A percentile compares a stretch with the other conserved stretches of the same genome.
Evolutionary conservation across 2,329 filamentous ascomycete species (phyloP).

Genomic region (Paramyrothecium roridum): DNA sequence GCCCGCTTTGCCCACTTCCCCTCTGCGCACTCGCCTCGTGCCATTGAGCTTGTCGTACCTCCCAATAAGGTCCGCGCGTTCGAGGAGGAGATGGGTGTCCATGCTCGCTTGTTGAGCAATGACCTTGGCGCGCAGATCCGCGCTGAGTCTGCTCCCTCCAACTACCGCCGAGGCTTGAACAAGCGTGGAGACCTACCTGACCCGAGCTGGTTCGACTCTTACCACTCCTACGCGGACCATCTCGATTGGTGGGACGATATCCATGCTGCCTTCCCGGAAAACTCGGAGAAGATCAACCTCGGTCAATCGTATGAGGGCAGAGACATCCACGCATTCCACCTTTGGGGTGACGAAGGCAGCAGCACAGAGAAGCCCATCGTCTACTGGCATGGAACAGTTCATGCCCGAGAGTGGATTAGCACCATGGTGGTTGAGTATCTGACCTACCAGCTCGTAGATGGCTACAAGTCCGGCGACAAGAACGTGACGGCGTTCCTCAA

Average conservation of each 20-base stretch:
- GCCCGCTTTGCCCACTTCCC: slow-evolving; percentile 13
- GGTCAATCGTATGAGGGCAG: slow-evolving; percentile 43
- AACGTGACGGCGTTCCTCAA: slow-evolving; percentile 43
- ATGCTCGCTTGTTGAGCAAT: slow-evolving; percentile 18
- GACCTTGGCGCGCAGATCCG: slow-evolving; percentile 23
- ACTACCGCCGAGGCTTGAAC: slow-evolving; percentile 11
- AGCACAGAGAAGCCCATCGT: slow-evolving; percentile 40
- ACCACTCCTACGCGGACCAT: slow-evolving; percentile 52
- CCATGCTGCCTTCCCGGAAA: slow-evolving; percentile 37
- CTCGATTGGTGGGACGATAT: slow-evolving; percentile 44
- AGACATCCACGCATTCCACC: slow-evolving; percentile 55
- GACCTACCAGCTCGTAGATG: slow-evolving; percentile 39
- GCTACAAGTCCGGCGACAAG: slow-evolving; percentile 32
- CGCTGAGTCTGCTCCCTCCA: slow-evolving; percentile 19
- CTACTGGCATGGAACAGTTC: slow-evolving; percentile 48
- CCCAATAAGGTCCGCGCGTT: slow-evolving; percentile 21
- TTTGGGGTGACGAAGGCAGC: slow-evolving; percentile 40
- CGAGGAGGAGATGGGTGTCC: slow-evolving; percentile 17
- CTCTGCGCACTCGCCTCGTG: slow-evolving; percentile 19
- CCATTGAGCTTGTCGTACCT: slow-evolving; percentile 28
- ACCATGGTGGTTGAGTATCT: slow-evolving; percentile 51
- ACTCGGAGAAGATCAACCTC: slow-evolving; percentile 42
- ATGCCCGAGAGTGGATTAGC: slow-evolving; percentile 54
- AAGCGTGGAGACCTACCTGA: slow-evolving; percentile 26
- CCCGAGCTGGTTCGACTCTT: slow-evolving; percentile 48